Percentiles rank a stretch among this genome's conserved stretches.
Conservation (phyloP, 805 yeast genomes). For the Yamadazyma takamatsuzukensis region DNA sequence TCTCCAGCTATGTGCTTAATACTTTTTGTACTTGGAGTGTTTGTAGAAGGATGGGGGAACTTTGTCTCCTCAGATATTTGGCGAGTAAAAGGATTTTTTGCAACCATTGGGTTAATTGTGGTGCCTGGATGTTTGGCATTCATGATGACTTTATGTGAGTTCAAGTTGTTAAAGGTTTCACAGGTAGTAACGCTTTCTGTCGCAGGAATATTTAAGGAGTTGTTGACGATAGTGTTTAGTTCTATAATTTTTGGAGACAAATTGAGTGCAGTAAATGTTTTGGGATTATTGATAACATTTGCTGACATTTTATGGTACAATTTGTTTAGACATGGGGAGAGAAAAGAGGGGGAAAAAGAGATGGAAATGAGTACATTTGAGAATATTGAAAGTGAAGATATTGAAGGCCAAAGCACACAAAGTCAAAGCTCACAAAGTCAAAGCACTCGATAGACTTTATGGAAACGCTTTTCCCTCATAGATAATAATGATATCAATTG, state of each 20-base stretch:
- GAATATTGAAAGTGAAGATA: no score
- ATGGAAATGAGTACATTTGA: no score
- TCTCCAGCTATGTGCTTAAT: constrained; percentile 79
- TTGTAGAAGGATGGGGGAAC: constrained; percentile 62
- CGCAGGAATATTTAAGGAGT: constrained; percentile 91
- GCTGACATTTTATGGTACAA: constrained; percentile 83
- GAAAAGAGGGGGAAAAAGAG: no score
- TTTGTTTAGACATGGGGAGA: constrained; percentile 54
- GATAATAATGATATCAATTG: no score
- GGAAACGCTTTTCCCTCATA: no score
- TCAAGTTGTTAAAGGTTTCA: constrained; percentile 74
- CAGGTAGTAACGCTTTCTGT: constrained; percentile 82
- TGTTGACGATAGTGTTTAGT: constrained; percentile 75
- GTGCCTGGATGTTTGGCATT: constrained; percentile 88
- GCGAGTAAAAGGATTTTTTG: constrained; percentile 52
- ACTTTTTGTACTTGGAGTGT: constrained; percentile 57
- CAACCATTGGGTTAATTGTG: constrained; percentile 56
- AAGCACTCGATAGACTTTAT: no score
- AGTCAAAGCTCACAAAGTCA: no score
- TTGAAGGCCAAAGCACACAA: no score
- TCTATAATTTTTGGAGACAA: constrained; percentile 69
- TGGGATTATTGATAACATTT: constrained; percentile 75
- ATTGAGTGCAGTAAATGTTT: constrained; percentile 59
- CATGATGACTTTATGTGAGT: constrained; percentile 85
- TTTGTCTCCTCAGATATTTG: constrained; percentile 60